These are phyloP conservation scores for Saturnispora gosingensis DNA, from an alignment of 805 yeast genomes.

Conservation along the genomic window DNA sequence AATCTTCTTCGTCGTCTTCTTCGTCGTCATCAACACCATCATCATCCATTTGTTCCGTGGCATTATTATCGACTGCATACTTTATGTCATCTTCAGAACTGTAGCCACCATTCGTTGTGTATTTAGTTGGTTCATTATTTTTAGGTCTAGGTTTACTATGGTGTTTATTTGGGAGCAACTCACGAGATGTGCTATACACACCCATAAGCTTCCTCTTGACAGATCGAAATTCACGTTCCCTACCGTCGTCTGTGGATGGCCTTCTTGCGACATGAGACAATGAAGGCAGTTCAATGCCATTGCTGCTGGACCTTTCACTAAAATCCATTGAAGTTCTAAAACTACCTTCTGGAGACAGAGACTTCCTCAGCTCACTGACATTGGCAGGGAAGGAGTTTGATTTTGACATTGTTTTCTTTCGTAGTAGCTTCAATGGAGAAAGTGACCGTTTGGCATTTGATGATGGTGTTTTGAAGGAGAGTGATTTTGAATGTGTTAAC, in stretches of 20 bases:
- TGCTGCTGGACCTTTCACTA: background rate
- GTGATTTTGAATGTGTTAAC: conserved; percentile 1
- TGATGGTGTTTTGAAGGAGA: background rate
- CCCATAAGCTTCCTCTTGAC: conserved; percentile 11
- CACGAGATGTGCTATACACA: background rate
- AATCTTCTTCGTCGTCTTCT: background rate
- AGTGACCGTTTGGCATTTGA: conserved; percentile 1
- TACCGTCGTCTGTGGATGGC: background rate
- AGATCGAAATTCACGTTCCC: conserved; percentile 3
- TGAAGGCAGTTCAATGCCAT: background rate
- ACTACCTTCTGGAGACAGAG: background rate
- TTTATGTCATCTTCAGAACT: background rate
- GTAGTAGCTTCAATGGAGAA: conserved; percentile 4
- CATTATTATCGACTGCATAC: background rate
- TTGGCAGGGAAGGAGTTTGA: conserved; percentile 2
- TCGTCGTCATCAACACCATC: conserved; percentile 1
- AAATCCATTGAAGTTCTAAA: background rate
- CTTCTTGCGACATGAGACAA: background rate
- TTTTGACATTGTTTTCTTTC: background rate
- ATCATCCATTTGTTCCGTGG: background rate
- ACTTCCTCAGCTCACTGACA: background rate
- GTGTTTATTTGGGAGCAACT: background rate
- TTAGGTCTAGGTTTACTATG: background rate
- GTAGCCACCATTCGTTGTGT: background rate
- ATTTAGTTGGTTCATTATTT: background rate